Evolutionary conservation across 1,284 basidiomycete genomes (phyloP).

Genomic region (Sanguinoderma infundibulare): DNA sequence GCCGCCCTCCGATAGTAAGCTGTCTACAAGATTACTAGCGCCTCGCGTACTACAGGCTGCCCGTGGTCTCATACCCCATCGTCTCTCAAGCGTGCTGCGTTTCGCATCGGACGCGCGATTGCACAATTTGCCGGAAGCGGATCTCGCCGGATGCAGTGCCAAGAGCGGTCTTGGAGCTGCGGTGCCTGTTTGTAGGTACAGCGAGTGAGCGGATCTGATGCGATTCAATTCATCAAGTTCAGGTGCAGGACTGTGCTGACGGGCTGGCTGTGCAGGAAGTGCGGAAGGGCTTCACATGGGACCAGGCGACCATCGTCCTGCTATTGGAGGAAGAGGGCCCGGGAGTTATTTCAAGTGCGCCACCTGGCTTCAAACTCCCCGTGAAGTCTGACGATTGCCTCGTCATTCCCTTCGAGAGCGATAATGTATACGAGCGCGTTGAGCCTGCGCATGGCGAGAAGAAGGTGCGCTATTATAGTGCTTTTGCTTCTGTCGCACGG

Average conservation of each 20-base stretch:
- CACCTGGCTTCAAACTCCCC: slow-evolving; percentile 10
- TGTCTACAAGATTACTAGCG: too few relatives aligned
- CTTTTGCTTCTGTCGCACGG: not conserved
- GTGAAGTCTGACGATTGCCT: slow-evolving; percentile 31
- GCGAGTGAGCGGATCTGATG: slow-evolving; percentile 32
- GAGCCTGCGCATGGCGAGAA: slow-evolving; percentile 39
- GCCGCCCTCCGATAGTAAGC: too few relatives aligned
- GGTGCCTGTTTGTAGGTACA: slow-evolving; percentile 56
- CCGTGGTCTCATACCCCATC: slow-evolving; percentile 34
- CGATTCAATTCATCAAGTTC: not conserved
- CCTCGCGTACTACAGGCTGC: not conserved
- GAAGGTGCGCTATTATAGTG: slow-evolving; percentile 25
- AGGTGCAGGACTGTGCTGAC: not conserved
- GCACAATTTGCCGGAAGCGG: slow-evolving; percentile 31
- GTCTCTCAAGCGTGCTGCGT: slow-evolving; percentile 60
- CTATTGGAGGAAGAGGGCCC: slow-evolving; percentile 53
- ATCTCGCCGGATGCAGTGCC: slow-evolving; percentile 50
- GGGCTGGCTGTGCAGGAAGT: slow-evolving; percentile 28
- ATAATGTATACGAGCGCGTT: slow-evolving; percentile 54
- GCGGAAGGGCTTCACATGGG: slow-evolving; percentile 43
- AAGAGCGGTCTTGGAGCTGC: slow-evolving; percentile 49
- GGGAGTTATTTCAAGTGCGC: slow-evolving; percentile 26
- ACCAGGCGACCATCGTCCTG: slow-evolving; percentile 50
- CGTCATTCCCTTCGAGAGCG: slow-evolving; percentile 61
- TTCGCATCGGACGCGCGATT: slow-evolving; percentile 50